These are phyloP conservation scores for Aspergillus heteromorphus DNA, from an alignment of 495 filamentous ascomycete genomes.

Conservation along the genomic window DNA sequence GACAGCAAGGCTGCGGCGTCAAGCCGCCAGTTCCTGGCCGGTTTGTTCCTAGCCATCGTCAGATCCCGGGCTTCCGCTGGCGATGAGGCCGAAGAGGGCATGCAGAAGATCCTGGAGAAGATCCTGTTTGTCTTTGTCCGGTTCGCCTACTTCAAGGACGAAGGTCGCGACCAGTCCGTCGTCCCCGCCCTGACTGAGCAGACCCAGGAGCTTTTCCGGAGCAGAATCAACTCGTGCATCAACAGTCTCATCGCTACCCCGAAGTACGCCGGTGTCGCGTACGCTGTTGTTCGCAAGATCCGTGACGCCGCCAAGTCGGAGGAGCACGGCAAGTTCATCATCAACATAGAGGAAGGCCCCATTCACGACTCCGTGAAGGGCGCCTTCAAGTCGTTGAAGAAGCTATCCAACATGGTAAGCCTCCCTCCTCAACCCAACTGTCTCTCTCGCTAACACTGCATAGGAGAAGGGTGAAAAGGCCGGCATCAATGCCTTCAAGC, in stretches of 20 bases:
- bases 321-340: slow-evolving; percentile 44
- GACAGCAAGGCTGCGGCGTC: slow-evolving; percentile 43
- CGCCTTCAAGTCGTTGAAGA: slow-evolving; percentile 62
- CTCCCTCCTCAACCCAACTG: neutral
- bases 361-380: slow-evolving; percentile 53
- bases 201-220: slow-evolving; percentile 64
- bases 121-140: slow-evolving; percentile 38
- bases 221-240: slow-evolving; percentile 60
- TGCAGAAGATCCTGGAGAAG: slow-evolving; percentile 30
- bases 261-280: slow-evolving; percentile 47
- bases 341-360: slow-evolving; percentile 60
- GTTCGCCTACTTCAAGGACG: slow-evolving; percentile 38
- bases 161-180: slow-evolving; percentile 20
- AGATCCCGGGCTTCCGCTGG: slow-evolving; percentile 34
- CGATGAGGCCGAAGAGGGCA: slow-evolving; percentile 27
- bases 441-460: slow-evolving; percentile 4
- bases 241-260: slow-evolving; percentile 63
- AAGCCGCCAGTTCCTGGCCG: slow-evolving; percentile 44
- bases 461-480: slow-evolving; percentile 27
- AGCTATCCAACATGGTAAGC: slow-evolving; percentile 57
- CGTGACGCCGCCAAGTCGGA: slow-evolving; percentile 37
- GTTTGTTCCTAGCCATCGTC: slow-evolving; percentile 41
- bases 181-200: slow-evolving; percentile 47
- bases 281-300: slow-evolving; percentile 48
- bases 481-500: slow-evolving; percentile 56